These are phyloP conservation scores for Quercus lobata DNA, from an alignment of 331 rosid species.

Conservation along the genomic window DNA sequence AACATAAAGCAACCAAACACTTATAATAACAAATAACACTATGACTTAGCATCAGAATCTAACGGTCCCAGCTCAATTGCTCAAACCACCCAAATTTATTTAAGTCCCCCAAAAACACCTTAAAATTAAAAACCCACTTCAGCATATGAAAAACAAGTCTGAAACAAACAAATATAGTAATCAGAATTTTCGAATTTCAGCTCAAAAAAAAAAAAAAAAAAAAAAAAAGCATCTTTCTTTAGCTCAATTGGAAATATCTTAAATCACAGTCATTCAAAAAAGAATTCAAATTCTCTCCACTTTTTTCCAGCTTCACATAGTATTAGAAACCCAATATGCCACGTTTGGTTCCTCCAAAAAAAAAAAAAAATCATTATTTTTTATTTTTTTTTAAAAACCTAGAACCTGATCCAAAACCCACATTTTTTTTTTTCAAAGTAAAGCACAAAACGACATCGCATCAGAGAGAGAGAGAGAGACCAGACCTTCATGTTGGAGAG, in stretches of 20 bases:
- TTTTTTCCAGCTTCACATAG: neutral
- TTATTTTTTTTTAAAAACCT: too few relatives aligned
- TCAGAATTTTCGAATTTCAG: constrained; percentile 29
- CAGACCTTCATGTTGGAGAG: constrained; percentile 85
- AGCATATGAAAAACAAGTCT: constrained; percentile 17
- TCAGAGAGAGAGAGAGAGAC: neutral
- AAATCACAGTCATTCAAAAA: constrained; percentile 28
- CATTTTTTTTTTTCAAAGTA: neutral
- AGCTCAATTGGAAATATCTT: constrained; percentile 28
- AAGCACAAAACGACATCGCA: constrained; percentile 3
- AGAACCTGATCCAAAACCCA: constrained; percentile 4
- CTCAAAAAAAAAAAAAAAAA: constrained; percentile 27
- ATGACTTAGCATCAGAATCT: constrained; percentile 78
- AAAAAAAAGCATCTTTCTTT: constrained; percentile 35
- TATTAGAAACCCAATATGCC: neutral
- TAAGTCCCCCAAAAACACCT: too few relatives aligned
- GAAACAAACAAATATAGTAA: constrained; percentile 32
- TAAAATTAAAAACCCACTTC: constrained; percentile 22
- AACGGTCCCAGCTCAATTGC: constrained; percentile 57
- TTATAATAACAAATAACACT: constrained; percentile 34
- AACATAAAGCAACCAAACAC: constrained; percentile 54
- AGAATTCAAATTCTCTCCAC: constrained; percentile 25
- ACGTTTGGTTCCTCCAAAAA: constrained; percentile 27
- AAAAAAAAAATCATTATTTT: neutral
- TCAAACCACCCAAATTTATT: constrained; percentile 34